Evolutionary conservation across 495 filamentous ascomycete species (phyloP).

Genomic region (Rhypophila decipiens): DNA sequence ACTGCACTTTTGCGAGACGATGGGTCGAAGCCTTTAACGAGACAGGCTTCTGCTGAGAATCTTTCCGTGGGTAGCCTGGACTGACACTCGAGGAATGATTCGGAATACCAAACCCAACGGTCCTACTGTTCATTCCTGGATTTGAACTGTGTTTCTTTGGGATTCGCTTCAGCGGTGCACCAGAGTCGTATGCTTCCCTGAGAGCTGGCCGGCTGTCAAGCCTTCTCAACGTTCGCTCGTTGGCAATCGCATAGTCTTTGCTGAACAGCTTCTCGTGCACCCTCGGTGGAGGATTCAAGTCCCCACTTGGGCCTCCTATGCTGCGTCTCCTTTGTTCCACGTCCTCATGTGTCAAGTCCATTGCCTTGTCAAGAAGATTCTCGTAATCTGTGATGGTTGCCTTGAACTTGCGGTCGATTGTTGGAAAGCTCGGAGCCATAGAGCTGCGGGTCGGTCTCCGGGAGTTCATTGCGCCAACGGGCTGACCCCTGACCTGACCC

Average conservation of each 20-base stretch:
- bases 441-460: slow-evolving; percentile 6
- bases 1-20: not conserved
- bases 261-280: slow-evolving; percentile 11
- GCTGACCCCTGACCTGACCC: not conserved
- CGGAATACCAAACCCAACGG: slow-evolving; percentile 13
- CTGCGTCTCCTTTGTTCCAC: slow-evolving; percentile 18
- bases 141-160: slow-evolving; percentile 19
- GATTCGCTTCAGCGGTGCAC: not conserved
- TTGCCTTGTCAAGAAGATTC: slow-evolving; percentile 38
- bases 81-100: slow-evolving; percentile 9
- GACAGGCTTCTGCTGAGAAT: slow-evolving; percentile 8
- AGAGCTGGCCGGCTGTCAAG: not conserved
- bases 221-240: slow-evolving; percentile 2
- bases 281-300: slow-evolving; percentile 9
- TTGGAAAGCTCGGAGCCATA: not conserved
- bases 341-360: slow-evolving; percentile 35
- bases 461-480: not conserved
- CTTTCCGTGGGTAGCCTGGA: not conserved
- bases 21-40: not conserved
- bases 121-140: slow-evolving; percentile 19
- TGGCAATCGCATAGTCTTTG: slow-evolving; percentile 10
- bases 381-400: slow-evolving; percentile 39
- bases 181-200: not conserved
- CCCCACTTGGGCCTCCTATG: slow-evolving; percentile 1
- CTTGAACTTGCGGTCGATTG: slow-evolving; percentile 24